Conservation (phyloP, 1,139 yeast species). For the Candida sp. region DNA sequence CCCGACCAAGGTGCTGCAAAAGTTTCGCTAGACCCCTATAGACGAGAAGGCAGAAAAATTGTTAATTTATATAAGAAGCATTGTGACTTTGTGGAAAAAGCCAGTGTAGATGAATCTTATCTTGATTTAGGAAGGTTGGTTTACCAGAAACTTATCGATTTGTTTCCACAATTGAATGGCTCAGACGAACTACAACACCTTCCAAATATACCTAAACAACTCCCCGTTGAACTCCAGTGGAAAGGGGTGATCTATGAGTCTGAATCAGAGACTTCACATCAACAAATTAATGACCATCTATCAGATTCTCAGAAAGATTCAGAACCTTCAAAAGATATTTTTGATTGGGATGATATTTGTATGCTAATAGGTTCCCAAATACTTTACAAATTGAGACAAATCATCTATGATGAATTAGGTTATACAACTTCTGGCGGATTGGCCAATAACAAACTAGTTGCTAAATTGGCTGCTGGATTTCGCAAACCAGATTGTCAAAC, state of each 20-base stretch:
- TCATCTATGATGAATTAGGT: constrained; percentile 53
- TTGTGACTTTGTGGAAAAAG: constrained; percentile 80
- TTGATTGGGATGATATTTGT: constrained; percentile 87
- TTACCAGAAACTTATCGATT: constrained; percentile 16
- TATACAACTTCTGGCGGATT: constrained; percentile 93
- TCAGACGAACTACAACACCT: constrained; percentile 19
- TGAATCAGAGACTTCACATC: constrained; percentile 9
- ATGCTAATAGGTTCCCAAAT: constrained; percentile 63
- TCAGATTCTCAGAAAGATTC: constrained; percentile 4
- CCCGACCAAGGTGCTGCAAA: constrained; percentile 59
- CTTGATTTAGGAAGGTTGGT: constrained; percentile 66
- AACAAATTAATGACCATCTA: neutral
- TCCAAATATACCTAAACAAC: constrained; percentile 48
- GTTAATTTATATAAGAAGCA: constrained; percentile 52
- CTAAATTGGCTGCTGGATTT: constrained; percentile 87
- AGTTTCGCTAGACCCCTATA: constrained; percentile 87
- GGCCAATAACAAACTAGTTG: constrained; percentile 69
- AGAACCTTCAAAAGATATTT: constrained; percentile 10
- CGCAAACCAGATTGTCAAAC: constrained; percentile 89
- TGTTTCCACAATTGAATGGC: constrained; percentile 24
- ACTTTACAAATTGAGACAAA: constrained; percentile 49
- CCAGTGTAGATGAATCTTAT: constrained; percentile 93
- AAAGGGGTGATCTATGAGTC: constrained; percentile 22
- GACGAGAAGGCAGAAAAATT: constrained; percentile 83
- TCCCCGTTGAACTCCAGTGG: constrained; percentile 31